Percentiles rank a stretch among this genome's conserved stretches.
Conservation (phyloP, 495 filamentous ascomycete genomes). For the Aspergillus funiculosus region DNA sequence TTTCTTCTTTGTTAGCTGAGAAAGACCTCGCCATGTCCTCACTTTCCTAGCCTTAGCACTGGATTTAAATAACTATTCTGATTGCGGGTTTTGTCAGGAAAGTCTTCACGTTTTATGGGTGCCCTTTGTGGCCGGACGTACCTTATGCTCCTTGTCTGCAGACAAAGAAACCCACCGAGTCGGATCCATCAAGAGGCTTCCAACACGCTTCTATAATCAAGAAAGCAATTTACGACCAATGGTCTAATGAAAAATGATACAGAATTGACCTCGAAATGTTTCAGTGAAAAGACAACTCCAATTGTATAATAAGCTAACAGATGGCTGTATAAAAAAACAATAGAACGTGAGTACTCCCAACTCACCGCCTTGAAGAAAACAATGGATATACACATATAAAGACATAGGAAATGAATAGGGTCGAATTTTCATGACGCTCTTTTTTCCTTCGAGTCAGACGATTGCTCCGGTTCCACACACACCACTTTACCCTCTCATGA, state of each 20-base stretch:
- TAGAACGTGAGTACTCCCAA: conserved; percentile 39
- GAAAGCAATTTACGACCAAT: too few species aligned
- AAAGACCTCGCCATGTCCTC: neutral
- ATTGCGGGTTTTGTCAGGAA: neutral
- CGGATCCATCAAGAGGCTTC: too few species aligned
- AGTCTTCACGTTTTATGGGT: neutral
- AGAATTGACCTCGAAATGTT: too few species aligned
- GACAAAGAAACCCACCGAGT: too few species aligned
- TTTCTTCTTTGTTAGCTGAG: neutral
- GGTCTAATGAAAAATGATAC: too few species aligned
- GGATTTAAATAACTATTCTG: neutral
- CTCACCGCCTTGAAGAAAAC: conserved; percentile 40
- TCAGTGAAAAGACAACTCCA: too few species aligned
- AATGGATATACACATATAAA: conserved; percentile 46
- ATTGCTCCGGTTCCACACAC: conserved; percentile 7
- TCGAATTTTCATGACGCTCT: conserved; percentile 36
- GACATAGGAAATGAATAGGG: conserved; percentile 37
- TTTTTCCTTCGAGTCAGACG: conserved; percentile 12
- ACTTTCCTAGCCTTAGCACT: neutral
- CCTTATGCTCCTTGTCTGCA: neutral
- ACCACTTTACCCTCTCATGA: conserved; percentile 4
- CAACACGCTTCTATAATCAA: too few species aligned
- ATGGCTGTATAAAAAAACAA: conserved; percentile 38
- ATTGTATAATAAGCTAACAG: conserved; percentile 30
- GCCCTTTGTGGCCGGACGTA: neutral